Evolutionary conservation across 2,329 filamentous ascomycete genomes (phyloP).

Genomic region (Cladobotryum mycophilum): DNA sequence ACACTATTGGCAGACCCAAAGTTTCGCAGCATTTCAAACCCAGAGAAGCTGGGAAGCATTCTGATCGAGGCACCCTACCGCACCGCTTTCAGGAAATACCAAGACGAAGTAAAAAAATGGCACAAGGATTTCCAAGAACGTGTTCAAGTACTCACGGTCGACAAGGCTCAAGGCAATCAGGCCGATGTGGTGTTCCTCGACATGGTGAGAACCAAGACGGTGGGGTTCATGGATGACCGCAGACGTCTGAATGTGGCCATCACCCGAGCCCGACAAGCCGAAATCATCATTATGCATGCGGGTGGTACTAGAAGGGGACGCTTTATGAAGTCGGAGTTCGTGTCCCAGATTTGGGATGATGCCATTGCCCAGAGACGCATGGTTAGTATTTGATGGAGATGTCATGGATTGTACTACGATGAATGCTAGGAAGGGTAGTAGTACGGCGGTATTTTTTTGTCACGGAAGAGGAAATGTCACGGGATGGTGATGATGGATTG

Average conservation of each 20-base stretch:
- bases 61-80: constrained; percentile 41
- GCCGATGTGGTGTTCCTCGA: constrained; percentile 44
- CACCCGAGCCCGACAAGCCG: constrained; percentile 38
- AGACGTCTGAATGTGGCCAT: constrained; percentile 41
- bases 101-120: constrained; percentile 21
- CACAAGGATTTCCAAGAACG: constrained; percentile 22
- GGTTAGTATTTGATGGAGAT: constrained; percentile 10
- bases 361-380: constrained; percentile 18
- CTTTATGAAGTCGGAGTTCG: constrained; percentile 17
- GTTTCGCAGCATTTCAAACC: constrained; percentile 26
- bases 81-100: constrained; percentile 31
- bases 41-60: constrained; percentile 27
- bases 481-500: too few species aligned
- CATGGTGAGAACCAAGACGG: constrained; percentile 34
- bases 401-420: neutral
- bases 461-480: too few species aligned
- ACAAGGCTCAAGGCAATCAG: constrained; percentile 41
- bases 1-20: constrained; percentile 24
- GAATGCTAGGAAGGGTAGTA: neutral
- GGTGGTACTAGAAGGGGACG: constrained; percentile 3
- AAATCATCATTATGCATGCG: constrained; percentile 40
- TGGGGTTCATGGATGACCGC: constrained; percentile 37
- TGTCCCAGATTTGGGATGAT: constrained; percentile 27
- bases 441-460: too few species aligned
- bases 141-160: constrained; percentile 38